phyloP scores from a whole-genome alignment of 768 basidiomycete genomes.

The Lactarius deliciosus region DNA sequence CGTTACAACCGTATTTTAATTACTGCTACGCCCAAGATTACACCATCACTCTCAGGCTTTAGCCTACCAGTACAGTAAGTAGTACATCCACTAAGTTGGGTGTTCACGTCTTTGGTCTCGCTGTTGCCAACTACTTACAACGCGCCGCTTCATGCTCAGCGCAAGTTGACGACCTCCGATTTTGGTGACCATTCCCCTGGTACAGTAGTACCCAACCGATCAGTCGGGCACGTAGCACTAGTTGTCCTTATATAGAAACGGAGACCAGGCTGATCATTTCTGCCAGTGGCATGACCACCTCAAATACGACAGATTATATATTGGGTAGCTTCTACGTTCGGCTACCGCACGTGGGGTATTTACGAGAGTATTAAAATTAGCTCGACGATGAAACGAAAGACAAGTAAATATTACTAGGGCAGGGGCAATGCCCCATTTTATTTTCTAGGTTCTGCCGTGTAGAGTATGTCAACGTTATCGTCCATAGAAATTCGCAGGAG shows the following conservation, averaged over 20 bases:
- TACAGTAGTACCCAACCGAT: too few species aligned
- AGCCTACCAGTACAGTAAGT: too few species aligned
- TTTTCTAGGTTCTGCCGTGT: background rate
- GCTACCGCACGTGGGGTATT: constrained; percentile 5
- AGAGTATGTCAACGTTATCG: background rate
- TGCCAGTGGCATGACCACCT: constrained; percentile 6
- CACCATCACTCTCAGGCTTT: too few species aligned
- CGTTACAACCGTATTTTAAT: constrained; percentile 40
- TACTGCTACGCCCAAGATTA: constrained; percentile 21
- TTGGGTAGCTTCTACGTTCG: constrained; percentile 4
- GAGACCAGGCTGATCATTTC: background rate
- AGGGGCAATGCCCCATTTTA: background rate
- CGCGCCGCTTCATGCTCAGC: too few species aligned
- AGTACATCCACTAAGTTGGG: too few species aligned
- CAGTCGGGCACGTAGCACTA: too few species aligned
- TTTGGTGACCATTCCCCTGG: too few species aligned
- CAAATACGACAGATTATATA: constrained; percentile 19
- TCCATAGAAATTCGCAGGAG: constrained; percentile 24
- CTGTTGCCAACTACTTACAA: constrained; percentile 36
- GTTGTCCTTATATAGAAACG: too few species aligned
- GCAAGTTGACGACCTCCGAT: too few species aligned
- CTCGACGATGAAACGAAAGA: background rate
- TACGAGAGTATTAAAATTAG: constrained; percentile 12
- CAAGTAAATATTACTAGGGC: constrained; percentile 15
- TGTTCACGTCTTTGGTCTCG: constrained; percentile 43